These are phyloP conservation scores for Fusarium albosuccineum DNA, from an alignment of 2,329 filamentous ascomycete species.

Conservation along the genomic window DNA sequence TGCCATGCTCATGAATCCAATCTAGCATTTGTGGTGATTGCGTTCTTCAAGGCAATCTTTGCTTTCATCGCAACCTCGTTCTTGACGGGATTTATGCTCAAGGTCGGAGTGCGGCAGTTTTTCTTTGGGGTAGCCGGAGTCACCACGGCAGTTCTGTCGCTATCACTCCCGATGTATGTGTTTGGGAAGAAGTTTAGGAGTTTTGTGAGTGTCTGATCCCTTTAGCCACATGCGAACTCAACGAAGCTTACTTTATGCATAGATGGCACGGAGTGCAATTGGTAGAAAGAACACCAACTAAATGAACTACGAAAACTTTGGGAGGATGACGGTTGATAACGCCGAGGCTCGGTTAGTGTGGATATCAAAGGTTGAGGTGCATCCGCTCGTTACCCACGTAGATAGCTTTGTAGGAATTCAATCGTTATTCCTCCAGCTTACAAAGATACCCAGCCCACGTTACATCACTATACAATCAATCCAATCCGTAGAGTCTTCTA, in stretches of 20 bases:
- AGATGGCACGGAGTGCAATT: conserved; percentile 16
- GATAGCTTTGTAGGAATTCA: neutral
- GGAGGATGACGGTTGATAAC: neutral
- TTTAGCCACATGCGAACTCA: neutral
- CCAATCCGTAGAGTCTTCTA: neutral
- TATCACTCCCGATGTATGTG: conserved; percentile 4
- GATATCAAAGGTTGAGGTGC: neutral
- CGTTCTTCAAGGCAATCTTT: conserved; percentile 9
- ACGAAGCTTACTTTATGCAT: neutral
- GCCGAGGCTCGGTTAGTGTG: neutral
- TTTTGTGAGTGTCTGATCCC: conserved; percentile 6
- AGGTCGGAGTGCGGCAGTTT: neutral
- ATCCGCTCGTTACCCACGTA: neutral
- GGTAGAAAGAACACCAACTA: neutral
- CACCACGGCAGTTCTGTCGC: neutral
- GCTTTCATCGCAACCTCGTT: conserved; percentile 4
- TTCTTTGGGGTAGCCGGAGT: conserved; percentile 9
- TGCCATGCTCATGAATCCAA: conserved; percentile 1
- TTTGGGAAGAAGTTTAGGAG: conserved; percentile 5
- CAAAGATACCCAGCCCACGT: neutral
- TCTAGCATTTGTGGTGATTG: conserved; percentile 9
- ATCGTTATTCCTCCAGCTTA: neutral
- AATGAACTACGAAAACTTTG: neutral
- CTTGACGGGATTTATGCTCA: neutral
- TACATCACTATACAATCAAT: neutral